A percentile compares a stretch with the other conserved stretches of the same genome.
phyloP scores from a whole-genome alignment of 2,329 filamentous ascomycete genomes.

The Aspergillus piperis region DNA sequence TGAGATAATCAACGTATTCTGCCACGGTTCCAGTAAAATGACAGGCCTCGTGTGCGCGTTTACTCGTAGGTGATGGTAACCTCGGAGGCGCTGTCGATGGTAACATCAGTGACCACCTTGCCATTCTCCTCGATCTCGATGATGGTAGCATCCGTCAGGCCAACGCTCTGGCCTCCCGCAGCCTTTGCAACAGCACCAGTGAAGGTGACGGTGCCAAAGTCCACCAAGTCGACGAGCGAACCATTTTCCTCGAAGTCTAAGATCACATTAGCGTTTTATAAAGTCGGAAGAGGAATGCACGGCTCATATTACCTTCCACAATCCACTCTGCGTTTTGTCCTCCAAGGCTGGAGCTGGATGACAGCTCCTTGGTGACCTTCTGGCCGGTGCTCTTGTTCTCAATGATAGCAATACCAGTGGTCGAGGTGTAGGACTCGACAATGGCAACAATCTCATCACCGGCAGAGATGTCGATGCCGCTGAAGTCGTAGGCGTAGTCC shows the following conservation, averaged over 20 bases:
- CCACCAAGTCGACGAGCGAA: constrained; percentile 47
- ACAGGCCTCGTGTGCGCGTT: background rate
- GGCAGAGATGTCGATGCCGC: constrained; percentile 45
- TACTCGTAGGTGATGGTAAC: constrained; percentile 32
- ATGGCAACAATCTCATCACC: constrained; percentile 48
- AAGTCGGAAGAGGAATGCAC: too few relatives aligned
- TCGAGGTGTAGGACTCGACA: constrained; percentile 45
- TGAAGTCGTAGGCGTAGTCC: constrained; percentile 57
- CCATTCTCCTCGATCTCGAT: constrained; percentile 49
- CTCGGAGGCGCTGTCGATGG: constrained; percentile 17
- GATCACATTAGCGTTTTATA: background rate
- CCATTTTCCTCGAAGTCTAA: constrained; percentile 43
- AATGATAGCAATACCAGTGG: constrained; percentile 46
- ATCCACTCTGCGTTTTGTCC: constrained; percentile 64
- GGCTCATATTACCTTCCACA: constrained; percentile 13
- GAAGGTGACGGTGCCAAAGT: constrained; percentile 55
- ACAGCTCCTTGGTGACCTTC: constrained; percentile 54
- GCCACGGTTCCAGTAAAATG: background rate
- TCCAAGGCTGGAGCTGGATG: constrained; percentile 47
- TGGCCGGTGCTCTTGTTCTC: constrained; percentile 55
- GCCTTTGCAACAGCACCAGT: constrained; percentile 40
- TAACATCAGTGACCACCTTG: constrained; percentile 38
- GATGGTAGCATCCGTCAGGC: constrained; percentile 42
- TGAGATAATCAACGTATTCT: too few relatives aligned
- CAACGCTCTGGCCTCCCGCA: constrained; percentile 30